Evolutionary conservation across 306 rosid species (phyloP).

Genomic region (Cotoneaster glaucophyllus): DNA sequence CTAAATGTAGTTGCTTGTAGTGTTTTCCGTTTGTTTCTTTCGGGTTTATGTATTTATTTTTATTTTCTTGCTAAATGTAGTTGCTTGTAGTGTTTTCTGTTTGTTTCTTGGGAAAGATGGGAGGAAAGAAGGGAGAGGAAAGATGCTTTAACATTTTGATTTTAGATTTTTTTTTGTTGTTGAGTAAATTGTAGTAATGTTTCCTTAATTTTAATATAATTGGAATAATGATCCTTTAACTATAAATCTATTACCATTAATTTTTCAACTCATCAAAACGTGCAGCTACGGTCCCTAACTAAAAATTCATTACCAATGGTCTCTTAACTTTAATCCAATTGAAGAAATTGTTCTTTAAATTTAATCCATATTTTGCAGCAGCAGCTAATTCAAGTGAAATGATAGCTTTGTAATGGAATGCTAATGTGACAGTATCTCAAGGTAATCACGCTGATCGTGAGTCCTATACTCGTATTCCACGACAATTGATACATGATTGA

Average conservation of each 20-base stretch:
- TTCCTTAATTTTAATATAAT: too few species aligned
- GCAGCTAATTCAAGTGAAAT: not conserved
- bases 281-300: fast-evolving
- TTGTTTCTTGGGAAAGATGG: not conserved
- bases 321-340: too few species aligned
- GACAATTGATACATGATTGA: too few species aligned
- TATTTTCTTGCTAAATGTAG: not conserved
- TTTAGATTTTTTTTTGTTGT: too few species aligned
- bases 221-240: fast-evolving
- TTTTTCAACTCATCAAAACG: too few species aligned
- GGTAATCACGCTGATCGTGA: not conserved
- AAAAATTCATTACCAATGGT: too few species aligned
- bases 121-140: not conserved
- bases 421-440: not conserved
- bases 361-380: not conserved
- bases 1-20: not conserved
- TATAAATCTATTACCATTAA: too few species aligned
- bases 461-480: too few species aligned
- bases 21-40: not conserved
- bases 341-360: not conserved
- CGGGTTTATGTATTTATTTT: not conserved
- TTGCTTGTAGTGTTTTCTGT: not conserved
- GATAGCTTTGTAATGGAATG: not conserved
- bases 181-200: fast-evolving
- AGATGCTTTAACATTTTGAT: too few species aligned